A percentile compares a stretch with the other conserved stretches of the same genome.
These are phyloP conservation scores for Sphaerosporella brunnea DNA, from an alignment of 495 filamentous ascomycete genomes.

Conservation along the genomic window DNA sequence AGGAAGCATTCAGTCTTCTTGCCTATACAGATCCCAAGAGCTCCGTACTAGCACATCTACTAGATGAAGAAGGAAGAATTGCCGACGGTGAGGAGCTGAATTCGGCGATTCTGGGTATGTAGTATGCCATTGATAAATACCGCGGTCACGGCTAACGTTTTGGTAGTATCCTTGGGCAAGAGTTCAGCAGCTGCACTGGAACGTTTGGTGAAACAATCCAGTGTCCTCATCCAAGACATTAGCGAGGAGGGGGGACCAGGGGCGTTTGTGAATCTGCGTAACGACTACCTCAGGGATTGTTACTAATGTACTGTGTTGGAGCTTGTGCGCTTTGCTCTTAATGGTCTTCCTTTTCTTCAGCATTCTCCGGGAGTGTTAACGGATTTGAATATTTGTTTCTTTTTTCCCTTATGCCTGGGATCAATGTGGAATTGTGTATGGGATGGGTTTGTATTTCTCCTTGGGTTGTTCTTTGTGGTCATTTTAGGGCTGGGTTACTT, in stretches of 20 bases:
- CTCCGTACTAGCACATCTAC: slow-evolving; percentile 54
- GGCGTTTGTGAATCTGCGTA: slow-evolving; percentile 66
- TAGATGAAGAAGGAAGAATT: slow-evolving; percentile 57
- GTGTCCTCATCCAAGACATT: slow-evolving; percentile 64
- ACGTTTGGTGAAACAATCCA: slow-evolving; percentile 70
- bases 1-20: slow-evolving; percentile 76
- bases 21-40: slow-evolving; percentile 68
- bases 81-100: slow-evolving; percentile 88
- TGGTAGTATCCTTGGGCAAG: slow-evolving; percentile 69
- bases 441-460: too few relatives aligned
- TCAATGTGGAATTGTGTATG: too few relatives aligned
- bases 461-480: too few relatives aligned
- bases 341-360: neutral
- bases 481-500: too few relatives aligned
- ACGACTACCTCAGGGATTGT: slow-evolving; percentile 37
- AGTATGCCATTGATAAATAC: too few relatives aligned
- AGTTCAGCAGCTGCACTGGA: slow-evolving; percentile 76
- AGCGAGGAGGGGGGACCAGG: slow-evolving; percentile 68
- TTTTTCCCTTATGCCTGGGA: too few relatives aligned
- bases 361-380: neutral
- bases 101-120: slow-evolving; percentile 75
- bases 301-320: neutral
- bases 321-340: neutral
- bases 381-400: neutral
- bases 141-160: neutral